These are phyloP conservation scores for Penicillium goetzii DNA, from an alignment of 495 filamentous ascomycete genomes.

Conservation along the genomic window DNA sequence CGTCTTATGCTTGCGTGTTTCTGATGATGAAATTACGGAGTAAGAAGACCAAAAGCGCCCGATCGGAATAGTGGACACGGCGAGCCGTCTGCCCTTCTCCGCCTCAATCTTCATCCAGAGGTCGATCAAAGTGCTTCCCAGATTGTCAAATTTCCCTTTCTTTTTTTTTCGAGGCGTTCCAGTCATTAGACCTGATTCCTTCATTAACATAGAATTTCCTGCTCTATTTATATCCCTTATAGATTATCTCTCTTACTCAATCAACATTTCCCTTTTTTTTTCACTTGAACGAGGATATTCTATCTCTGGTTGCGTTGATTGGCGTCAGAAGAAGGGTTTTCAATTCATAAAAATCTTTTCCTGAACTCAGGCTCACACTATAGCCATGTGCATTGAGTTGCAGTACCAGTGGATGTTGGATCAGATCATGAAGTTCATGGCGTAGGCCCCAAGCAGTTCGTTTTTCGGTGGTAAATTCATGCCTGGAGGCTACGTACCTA, in stretches of 20 bases:
- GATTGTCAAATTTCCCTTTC: neutral
- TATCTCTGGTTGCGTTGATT: too few relatives aligned
- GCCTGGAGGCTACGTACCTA: too few relatives aligned
- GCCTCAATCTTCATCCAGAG: neutral
- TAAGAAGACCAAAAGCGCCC: conserved; percentile 49
- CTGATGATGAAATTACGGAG: conserved; percentile 51
- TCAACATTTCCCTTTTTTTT: neutral
- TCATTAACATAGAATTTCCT: neutral
- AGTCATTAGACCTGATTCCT: too few relatives aligned
- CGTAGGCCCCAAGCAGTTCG: too few relatives aligned
- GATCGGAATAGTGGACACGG: conserved; percentile 21
- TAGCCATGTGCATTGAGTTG: too few relatives aligned
- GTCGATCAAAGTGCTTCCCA: neutral
- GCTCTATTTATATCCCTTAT: neutral
- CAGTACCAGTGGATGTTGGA: too few relatives aligned
- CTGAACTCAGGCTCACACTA: neutral
- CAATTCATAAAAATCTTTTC: too few relatives aligned
- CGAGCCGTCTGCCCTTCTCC: neutral
- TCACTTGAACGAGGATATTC: too few relatives aligned
- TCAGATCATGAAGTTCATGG: too few relatives aligned
- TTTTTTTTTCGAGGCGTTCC: too few relatives aligned
- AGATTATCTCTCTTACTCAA: neutral
- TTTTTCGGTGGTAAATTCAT: too few relatives aligned
- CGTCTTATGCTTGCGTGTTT: conserved; percentile 43
- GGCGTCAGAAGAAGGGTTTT: too few relatives aligned